Conservation (phyloP, 2,329 filamentous ascomycete genomes). For the Fusarium brachygibbosum region DNA sequence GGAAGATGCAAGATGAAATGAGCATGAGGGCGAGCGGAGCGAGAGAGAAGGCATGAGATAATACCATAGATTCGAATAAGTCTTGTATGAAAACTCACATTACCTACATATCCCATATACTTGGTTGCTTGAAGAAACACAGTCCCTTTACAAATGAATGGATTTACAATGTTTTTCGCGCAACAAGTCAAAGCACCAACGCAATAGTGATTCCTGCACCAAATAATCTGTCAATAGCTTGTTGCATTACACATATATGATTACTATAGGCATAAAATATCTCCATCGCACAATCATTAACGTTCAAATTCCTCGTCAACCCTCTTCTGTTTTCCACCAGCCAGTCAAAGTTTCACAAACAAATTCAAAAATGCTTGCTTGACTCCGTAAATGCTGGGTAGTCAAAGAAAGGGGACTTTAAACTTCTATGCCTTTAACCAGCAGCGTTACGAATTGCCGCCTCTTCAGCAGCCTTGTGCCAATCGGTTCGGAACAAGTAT, state of each 20-base stretch:
- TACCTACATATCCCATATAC: background rate
- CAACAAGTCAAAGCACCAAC: background rate
- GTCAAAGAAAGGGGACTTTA: background rate
- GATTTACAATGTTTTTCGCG: background rate
- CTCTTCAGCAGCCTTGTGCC: slow-evolving; percentile 66
- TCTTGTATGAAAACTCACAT: slow-evolving; percentile 37
- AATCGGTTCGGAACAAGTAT: slow-evolving; percentile 66
- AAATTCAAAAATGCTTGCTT: background rate
- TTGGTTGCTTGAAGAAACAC: slow-evolving; percentile 8
- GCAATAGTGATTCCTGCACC: background rate
- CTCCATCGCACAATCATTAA: background rate
- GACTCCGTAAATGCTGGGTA: background rate
- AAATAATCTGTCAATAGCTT: background rate
- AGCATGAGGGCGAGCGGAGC: slow-evolving; percentile 4
- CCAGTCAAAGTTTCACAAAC: background rate
- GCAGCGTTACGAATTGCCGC: slow-evolving; percentile 65
- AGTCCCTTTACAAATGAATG: background rate
- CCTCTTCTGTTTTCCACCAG: background rate
- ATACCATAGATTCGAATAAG: slow-evolving; percentile 43
- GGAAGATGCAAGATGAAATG: slow-evolving; percentile 28
- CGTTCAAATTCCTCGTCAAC: background rate
- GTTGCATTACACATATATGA: background rate
- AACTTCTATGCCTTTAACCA: slow-evolving; percentile 49
- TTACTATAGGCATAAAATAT: background rate
- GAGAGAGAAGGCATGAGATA: slow-evolving; percentile 27